Base-by-base conservation (phyloP, 164 flowering plant species). In the grape (Vitis vinifera) region DNA sequence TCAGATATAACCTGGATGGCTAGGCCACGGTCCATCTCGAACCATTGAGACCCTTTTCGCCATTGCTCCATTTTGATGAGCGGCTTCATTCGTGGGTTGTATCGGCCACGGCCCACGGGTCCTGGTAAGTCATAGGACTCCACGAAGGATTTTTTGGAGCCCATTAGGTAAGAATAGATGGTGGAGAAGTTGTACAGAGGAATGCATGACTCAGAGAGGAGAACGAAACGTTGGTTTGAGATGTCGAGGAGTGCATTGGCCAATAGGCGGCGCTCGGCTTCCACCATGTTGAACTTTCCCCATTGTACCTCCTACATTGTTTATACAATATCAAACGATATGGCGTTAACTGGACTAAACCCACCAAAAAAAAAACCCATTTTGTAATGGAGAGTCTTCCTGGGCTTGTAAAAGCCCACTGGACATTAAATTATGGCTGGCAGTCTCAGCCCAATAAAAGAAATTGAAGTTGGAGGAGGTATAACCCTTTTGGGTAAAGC, bases 41-140 rank as follows among this genome's bases (percentile, higher is more conserved):
- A 76, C 83, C 83, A 80, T 29, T 80, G 83, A 1, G 83, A 77
- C 10, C 85, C 82, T 60, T 82, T 82, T 3, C 82, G 74, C 80
- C 82, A 79, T 4, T 82, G 72, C 8, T 17, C 8, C 17, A 66
- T 51, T 10, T 4, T 50, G 30, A 79, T 58, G 2, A 3, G 10
- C 15, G 82, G 82, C 30, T 11, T 55, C 80, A 82, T 74, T 12
- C 14, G 48, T 9, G 13, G 44, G 44, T 27, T 71, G 77, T 79
- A 82, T 1, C 82, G 71, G 60, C 77, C 82, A 0, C 75, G 80
- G 48, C 80, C 78, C 0, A 67, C 75, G 0, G 65, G 60, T 15
- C 80, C 76, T 0, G 44, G 79, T 0, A 52, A 9, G 59, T 82
- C 80, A 15, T 71, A 76, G 66, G 71, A 52, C 65, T 76, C 77